Base-by-base conservation (phyloP, 1,284 basidiomycete species). In the Veloporphyrellus conicus region DNA sequence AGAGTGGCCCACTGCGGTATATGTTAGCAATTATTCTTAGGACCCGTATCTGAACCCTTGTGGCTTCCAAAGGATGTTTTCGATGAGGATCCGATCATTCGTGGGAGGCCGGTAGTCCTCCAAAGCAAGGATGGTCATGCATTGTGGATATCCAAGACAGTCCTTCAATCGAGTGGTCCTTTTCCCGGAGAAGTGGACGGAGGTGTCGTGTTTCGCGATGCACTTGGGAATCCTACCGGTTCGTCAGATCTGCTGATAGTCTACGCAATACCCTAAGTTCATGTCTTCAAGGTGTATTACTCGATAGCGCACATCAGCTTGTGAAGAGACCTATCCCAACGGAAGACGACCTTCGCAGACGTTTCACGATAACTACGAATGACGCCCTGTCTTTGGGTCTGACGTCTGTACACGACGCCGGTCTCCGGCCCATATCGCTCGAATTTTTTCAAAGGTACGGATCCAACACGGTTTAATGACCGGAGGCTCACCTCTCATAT, bases 41-140 rank as follows among this genome's bases (percentile, higher is more conserved):
- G 27, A 6, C 20, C 9, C 19, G 16, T 43, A 31, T 35, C 4
- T 41, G 43, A 27, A 6, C 10, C n/a, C 22, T 52, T 14, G 18
- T 16, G 18, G 6, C 20, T 11, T 14, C 4, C 5, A 22, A 45
- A 92, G 90, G 76, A 73, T 4, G 85, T 87, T 57, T 71, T 93
- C 2, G 89, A 92, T 29, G 66, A 66, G 2, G 87, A 91, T 51
- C 77, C 81, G 5, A 58, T 86, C 11, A 72, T 93, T 20, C 68
- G 70, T 43, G 84, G 81, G 15, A 76, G 87, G 16, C 81, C 79
- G 0, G 80, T 94, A 40, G 72, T 86, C 10, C 74, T 94, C 14
- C 81, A 87, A 56, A 83, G 89, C 63, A 90, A 94, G 54, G 93
- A 96, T 63, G 85, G 87, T 7, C 93, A 95, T 67, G 91, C 90